Percentiles rank a stretch among this genome's conserved stretches.
phyloP scores from a whole-genome alignment of 352 stramenopile genomes.

The Globisporangium cylindrosporum region DNA sequence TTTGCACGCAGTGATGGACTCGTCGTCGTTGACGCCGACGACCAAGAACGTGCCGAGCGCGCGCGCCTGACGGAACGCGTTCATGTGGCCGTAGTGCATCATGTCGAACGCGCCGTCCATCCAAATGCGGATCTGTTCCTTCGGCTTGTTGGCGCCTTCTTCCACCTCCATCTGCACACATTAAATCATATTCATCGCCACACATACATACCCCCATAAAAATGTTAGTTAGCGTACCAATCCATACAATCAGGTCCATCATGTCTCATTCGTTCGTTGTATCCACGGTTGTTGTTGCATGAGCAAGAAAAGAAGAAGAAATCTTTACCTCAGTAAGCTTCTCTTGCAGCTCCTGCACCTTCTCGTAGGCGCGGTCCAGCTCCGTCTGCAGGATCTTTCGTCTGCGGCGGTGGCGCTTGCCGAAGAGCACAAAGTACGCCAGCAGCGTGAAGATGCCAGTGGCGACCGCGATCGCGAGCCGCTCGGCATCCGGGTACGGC shows the following conservation, averaged over 20 bases:
- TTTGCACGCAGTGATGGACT: slow-evolving; percentile 97
- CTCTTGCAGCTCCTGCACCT: slow-evolving; percentile 83
- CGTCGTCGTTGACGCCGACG: slow-evolving; percentile 98
- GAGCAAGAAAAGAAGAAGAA: neutral
- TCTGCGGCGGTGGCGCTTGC: slow-evolving; percentile 76
- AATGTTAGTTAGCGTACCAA: too few species aligned
- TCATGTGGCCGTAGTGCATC: slow-evolving; percentile 99
- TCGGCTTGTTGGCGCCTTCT: slow-evolving; percentile 44
- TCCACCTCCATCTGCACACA: slow-evolving; percentile 72
- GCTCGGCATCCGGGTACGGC: slow-evolving; percentile 85
- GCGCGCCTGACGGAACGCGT: slow-evolving; percentile 96
- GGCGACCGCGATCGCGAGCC: slow-evolving; percentile 73
- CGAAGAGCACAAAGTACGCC: slow-evolving; percentile 87
- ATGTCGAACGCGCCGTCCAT: slow-evolving; percentile 99
- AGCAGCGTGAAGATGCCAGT: slow-evolving; percentile 81
- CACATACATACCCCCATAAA: neutral
- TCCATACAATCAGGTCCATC: slow-evolving; percentile 1
- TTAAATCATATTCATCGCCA: neutral
- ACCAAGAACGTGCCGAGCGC: slow-evolving; percentile 97
- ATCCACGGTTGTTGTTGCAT: neutral
- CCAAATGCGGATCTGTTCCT: slow-evolving; percentile 95
- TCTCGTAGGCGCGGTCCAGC: slow-evolving; percentile 69
- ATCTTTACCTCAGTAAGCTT: slow-evolving; percentile 60
- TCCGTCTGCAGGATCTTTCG: slow-evolving; percentile 70
- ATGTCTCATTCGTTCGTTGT: slow-evolving; percentile 3